These are phyloP conservation scores for Colletotrichum karsti DNA, from an alignment of 2,329 filamentous ascomycete species.

Conservation along the genomic window DNA sequence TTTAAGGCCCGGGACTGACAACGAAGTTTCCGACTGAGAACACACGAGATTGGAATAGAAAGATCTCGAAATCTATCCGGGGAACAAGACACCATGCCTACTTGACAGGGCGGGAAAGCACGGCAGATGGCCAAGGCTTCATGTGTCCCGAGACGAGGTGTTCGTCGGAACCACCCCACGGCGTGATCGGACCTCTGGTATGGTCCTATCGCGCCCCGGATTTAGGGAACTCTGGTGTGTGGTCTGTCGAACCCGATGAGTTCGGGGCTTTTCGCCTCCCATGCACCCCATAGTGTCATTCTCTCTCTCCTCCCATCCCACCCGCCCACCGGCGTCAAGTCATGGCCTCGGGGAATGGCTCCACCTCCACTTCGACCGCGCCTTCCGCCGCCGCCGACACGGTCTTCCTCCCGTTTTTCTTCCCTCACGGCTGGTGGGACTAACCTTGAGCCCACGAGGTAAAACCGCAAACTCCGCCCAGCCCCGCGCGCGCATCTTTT, in stretches of 20 bases:
- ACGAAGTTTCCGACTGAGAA: not conserved
- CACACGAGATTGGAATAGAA: too few species aligned
- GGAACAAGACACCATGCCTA: too few species aligned
- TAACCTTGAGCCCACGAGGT: too few species aligned
- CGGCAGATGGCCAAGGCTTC: not conserved
- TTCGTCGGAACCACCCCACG: not conserved
- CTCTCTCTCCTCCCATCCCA: not conserved
- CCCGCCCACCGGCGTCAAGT: not conserved
- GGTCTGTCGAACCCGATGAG: too few species aligned
- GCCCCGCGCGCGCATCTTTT: not conserved
- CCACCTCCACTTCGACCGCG: not conserved
- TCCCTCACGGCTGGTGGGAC: not conserved
- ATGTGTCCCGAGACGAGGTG: not conserved
- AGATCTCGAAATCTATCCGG: too few species aligned
- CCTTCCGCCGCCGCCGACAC: not conserved
- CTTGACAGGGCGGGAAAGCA: not conserved
- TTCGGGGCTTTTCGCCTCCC: too few species aligned
- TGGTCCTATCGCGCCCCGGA: too few species aligned
- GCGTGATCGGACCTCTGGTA: not conserved
- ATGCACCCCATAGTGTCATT: too few species aligned
- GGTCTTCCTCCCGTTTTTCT: not conserved
- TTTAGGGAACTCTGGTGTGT: too few species aligned
- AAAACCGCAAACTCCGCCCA: not conserved
- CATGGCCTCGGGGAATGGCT: not conserved
- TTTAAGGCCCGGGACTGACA: not conserved